Conservation (phyloP, 331 rosid species). For the Rosa hybrid region DNA sequence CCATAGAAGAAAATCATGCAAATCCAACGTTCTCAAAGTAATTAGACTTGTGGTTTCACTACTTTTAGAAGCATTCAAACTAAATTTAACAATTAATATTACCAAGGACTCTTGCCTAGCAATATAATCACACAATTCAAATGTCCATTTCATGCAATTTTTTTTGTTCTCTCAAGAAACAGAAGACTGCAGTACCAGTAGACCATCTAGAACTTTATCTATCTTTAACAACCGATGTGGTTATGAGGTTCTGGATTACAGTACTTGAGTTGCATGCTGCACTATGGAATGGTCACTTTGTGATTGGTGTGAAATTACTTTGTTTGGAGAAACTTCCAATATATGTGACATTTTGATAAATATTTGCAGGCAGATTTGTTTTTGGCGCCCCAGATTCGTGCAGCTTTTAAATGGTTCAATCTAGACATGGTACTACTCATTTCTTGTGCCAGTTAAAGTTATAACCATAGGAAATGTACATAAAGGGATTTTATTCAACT, state of each 20-base stretch:
- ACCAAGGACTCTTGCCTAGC: not conserved
- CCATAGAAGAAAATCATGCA: not conserved
- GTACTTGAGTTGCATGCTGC: conserved; percentile 10
- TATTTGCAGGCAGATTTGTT: conserved; percentile 77
- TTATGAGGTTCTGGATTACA: not conserved
- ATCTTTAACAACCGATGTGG: not conserved
- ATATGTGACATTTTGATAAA: conserved; percentile 23
- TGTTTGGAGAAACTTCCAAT: not conserved
- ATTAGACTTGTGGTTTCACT: not conserved
- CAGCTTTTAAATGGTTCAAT: conserved; percentile 43
- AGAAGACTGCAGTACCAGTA: not conserved
- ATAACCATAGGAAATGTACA: not conserved
- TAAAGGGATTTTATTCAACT: not conserved
- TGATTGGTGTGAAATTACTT: conserved; percentile 8
- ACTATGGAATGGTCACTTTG: not conserved
- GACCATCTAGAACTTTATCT: not conserved
- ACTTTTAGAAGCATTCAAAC: not conserved
- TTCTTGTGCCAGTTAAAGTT: not conserved
- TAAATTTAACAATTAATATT: not conserved
- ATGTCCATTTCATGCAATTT: not conserved
- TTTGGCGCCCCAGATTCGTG: conserved; percentile 67
- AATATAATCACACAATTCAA: not conserved
- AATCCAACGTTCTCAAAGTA: not conserved
- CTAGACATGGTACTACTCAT: conserved; percentile 55
- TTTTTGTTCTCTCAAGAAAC: not conserved